phyloP scores from a whole-genome alignment of 192 early-diverging fungal genomes.

The Helicostylum pulchrum region DNA sequence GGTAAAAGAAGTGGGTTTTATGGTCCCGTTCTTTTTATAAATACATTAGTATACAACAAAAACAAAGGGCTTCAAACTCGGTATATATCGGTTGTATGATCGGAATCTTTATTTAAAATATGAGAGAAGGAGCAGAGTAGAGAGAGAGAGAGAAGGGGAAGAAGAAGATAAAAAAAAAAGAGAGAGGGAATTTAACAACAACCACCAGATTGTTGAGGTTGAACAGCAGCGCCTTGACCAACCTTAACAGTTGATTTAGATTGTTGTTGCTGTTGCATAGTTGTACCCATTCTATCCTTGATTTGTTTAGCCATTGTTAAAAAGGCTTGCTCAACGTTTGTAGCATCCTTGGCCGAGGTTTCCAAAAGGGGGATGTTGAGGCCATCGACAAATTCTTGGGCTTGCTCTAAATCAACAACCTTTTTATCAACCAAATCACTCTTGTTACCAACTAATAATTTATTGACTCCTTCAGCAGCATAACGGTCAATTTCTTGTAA shows the following conservation, averaged over 20 bases:
- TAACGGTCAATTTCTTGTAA: conserved; percentile 98
- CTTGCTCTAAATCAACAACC: conserved; percentile 58
- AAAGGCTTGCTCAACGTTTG: conserved; percentile 98
- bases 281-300: conserved; percentile 76
- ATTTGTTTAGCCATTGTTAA: conserved; percentile 99
- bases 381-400: conserved; percentile 87
- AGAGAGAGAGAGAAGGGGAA: neutral
- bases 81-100: too few relatives aligned
- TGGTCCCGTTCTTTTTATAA: too few relatives aligned
- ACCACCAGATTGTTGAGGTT: conserved; percentile 36
- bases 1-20: too few relatives aligned
- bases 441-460: conserved; percentile 98
- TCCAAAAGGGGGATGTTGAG: conserved; percentile 94
- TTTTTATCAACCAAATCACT: conserved; percentile 92
- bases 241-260: conserved; percentile 37
- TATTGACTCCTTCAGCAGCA: conserved; percentile 96
- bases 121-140: too few relatives aligned
- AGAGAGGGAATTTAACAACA: conserved; percentile 31
- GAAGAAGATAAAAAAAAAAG: too few relatives aligned
- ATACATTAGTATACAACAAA: too few relatives aligned
- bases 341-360: conserved; percentile 95
- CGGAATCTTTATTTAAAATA: too few relatives aligned
- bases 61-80: too few relatives aligned
- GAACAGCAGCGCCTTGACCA: conserved; percentile 36
- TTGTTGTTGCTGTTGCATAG: conserved; percentile 34